Conservation (phyloP, 768 basidiomycete genomes). For the Asterophora parasitica region DNA sequence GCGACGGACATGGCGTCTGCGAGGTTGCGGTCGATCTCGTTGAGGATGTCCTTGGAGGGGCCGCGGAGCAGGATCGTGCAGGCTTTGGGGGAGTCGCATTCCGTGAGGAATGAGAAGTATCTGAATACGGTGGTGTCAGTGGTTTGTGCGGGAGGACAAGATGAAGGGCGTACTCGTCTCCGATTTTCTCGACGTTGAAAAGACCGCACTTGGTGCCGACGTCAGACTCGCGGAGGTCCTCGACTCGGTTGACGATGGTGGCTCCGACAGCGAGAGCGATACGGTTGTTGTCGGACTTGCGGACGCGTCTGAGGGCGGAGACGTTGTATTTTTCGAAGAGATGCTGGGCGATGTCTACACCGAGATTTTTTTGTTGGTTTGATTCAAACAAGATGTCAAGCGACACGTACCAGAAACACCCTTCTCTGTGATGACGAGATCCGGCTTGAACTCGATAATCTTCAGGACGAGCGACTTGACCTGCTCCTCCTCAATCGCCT, state of each 20-base stretch:
- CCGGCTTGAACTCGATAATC: conserved; percentile 91
- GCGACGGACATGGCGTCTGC: conserved; percentile 98
- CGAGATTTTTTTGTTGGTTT: not conserved
- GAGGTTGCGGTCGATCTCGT: conserved; percentile 96
- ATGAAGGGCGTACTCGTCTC: conserved; percentile 69
- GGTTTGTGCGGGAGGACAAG: not conserved
- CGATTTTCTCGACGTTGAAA: conserved; percentile 97
- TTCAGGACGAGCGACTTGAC: conserved; percentile 81
- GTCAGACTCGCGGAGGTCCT: conserved; percentile 89
- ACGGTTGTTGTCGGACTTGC: conserved; percentile 98
- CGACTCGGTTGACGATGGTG: conserved; percentile 94
- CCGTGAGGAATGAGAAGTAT: conserved; percentile 96
- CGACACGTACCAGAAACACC: conserved; percentile 79
- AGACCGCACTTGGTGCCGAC: conserved; percentile 91
- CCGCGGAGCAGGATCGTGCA: conserved; percentile 98
- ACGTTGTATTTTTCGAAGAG: conserved; percentile 83
- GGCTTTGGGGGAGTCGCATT: conserved; percentile 87
- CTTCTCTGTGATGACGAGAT: conserved; percentile 95
- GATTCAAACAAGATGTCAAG: not conserved
- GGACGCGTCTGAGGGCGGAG: conserved; percentile 92
- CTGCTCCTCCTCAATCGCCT: conserved; percentile 96
- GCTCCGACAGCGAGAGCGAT: conserved; percentile 94
- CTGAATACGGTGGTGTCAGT: conserved; percentile 21
- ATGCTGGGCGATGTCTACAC: conserved; percentile 86
- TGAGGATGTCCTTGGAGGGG: conserved; percentile 96